Evolutionary conservation across 2,329 filamentous ascomycete genomes (phyloP).

Genomic region (Xylariaceae sp.): DNA sequence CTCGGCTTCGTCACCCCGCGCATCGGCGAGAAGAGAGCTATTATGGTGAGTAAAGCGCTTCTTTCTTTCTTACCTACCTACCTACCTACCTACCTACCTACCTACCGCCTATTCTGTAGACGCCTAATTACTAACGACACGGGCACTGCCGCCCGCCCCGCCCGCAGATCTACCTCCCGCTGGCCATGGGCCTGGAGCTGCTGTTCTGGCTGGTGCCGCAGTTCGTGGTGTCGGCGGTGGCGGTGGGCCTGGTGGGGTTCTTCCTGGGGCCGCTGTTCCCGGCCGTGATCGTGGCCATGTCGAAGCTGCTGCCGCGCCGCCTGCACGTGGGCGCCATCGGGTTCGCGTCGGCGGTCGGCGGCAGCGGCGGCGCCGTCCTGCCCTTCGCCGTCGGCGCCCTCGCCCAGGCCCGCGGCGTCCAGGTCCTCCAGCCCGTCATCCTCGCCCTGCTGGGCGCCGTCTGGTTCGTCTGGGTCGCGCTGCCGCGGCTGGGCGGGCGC

Average conservation of each 20-base stretch:
- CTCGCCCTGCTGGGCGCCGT: conserved; percentile 52
- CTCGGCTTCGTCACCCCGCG: conserved; percentile 74
- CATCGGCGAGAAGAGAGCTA: conserved; percentile 69
- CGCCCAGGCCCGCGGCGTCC: conserved; percentile 58
- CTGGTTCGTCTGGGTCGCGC: conserved; percentile 48
- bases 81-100: background rate
- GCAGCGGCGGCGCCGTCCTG: conserved; percentile 69
- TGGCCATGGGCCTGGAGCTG: conserved; percentile 67
- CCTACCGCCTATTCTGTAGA: no score
- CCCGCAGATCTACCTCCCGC: conserved; percentile 63
- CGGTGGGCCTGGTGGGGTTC: conserved; percentile 74
- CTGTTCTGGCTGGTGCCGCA: conserved; percentile 82
- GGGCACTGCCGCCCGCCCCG: no score
- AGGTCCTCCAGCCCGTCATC: conserved; percentile 59
- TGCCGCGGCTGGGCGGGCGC: conserved; percentile 47
- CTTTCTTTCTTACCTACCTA: background rate
- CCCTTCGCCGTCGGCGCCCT: conserved; percentile 69
- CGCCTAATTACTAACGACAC: no score
- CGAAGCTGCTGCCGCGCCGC: conserved; percentile 68
- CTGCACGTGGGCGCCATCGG: conserved; percentile 79
- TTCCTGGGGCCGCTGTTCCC: conserved; percentile 81
- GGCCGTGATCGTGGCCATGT: conserved; percentile 69
- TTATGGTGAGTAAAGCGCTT: conserved; percentile 41
- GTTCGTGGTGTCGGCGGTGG: conserved; percentile 74
- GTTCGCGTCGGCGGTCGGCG: conserved; percentile 76